Conservation (phyloP, 2,329 filamentous ascomycete species). For the Ophiocordyceps camponoti-leonardi region DNA sequence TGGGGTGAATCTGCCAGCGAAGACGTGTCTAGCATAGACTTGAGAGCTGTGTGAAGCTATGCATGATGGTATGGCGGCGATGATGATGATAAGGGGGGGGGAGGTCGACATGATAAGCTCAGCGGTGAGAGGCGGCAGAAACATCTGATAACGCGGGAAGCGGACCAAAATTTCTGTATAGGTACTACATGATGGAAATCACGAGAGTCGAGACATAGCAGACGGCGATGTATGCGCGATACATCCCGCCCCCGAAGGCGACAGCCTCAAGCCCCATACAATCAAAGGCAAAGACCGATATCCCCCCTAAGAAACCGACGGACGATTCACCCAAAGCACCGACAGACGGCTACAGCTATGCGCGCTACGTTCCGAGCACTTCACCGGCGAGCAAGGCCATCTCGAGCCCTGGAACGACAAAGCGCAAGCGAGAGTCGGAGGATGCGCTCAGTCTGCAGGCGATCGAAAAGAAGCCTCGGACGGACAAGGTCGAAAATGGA, state of each 20-base stretch:
- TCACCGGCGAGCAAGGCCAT: slow-evolving; percentile 5
- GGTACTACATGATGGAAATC: neutral
- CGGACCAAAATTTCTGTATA: slow-evolving; percentile 20
- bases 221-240: slow-evolving; percentile 24
- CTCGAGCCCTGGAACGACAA: slow-evolving; percentile 9
- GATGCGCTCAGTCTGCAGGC: slow-evolving; percentile 11
- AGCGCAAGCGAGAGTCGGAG: slow-evolving; percentile 18
- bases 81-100: neutral
- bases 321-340: neutral
- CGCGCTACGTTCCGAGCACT: slow-evolving; percentile 22
- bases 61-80: neutral
- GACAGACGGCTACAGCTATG: slow-evolving; percentile 14
- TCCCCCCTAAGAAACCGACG: too few species aligned
- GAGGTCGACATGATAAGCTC: slow-evolving; percentile 10
- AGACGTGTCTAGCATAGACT: too few species aligned
- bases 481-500: slow-evolving; percentile 2
- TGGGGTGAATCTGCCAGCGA: too few species aligned
- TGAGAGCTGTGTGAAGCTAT: too few species aligned
- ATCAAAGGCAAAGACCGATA: too few species aligned
- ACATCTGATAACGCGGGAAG: slow-evolving; percentile 13
- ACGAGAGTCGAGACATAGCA: neutral
- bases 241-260: slow-evolving; percentile 18
- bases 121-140: slow-evolving; percentile 21
- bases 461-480: slow-evolving; percentile 18
- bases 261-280: neutral